Percentiles rank a stretch among this genome's conserved stretches.
phyloP scores from a whole-genome alignment of 352 stramenopile species.

The Pythium dissimile region DNA sequence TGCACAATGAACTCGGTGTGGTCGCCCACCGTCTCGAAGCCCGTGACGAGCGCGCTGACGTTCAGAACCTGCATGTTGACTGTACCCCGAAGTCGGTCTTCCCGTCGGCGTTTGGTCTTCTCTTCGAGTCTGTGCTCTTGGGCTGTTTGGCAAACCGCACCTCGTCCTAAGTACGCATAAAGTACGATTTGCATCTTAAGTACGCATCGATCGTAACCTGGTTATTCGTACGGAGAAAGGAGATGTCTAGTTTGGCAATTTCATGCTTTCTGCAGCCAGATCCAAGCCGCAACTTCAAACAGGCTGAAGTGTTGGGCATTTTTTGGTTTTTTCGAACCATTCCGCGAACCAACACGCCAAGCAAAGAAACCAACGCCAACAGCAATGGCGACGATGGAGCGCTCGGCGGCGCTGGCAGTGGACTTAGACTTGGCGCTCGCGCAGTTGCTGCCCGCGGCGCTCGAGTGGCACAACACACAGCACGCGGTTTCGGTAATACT shows the following conservation, averaged over 20 bases:
- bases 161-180: too few species aligned
- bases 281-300: too few species aligned
- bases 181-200: too few species aligned
- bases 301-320: too few species aligned
- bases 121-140: too few species aligned
- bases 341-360: not conserved
- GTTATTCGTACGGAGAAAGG: too few species aligned
- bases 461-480: slow-evolving; percentile 53
- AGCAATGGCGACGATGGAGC: slow-evolving; percentile 28
- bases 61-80: slow-evolving; percentile 74
- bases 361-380: not conserved
- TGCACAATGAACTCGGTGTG: slow-evolving; percentile 86
- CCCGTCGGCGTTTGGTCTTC: too few species aligned
- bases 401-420: slow-evolving; percentile 41
- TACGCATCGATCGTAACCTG: too few species aligned
- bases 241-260: too few species aligned
- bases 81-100: too few species aligned
- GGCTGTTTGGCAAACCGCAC: too few species aligned
- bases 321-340: slow-evolving; percentile 1
- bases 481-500: slow-evolving; percentile 36
- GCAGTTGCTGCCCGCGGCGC: slow-evolving; percentile 36
- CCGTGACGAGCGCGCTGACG: slow-evolving; percentile 76
- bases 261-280: too few species aligned
- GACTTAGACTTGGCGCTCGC: slow-evolving; percentile 68
- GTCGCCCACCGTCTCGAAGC: slow-evolving; percentile 79